These are phyloP conservation scores for Teunomyces stri DNA, from an alignment of 805 yeast species.

Conservation along the genomic window DNA sequence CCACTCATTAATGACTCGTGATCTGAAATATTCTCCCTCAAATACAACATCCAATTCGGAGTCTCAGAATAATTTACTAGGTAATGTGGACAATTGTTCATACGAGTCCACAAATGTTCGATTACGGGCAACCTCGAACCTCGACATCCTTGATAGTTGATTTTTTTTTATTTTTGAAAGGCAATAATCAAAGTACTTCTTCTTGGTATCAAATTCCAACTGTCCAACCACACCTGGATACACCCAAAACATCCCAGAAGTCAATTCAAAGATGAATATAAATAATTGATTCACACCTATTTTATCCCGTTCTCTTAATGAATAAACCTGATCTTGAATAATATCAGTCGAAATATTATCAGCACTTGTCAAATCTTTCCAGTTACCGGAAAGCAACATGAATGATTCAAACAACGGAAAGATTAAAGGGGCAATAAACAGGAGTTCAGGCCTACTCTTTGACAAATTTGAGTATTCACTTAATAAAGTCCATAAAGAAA, in stretches of 20 bases:
- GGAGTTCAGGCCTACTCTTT: constrained; percentile 53
- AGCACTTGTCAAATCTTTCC: no score
- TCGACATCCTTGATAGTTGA: constrained; percentile 53
- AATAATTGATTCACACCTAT: constrained; percentile 89
- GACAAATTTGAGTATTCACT: constrained; percentile 57
- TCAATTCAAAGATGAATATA: constrained; percentile 80
- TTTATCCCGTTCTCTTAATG: constrained; percentile 81
- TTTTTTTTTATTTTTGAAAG: constrained; percentile 47
- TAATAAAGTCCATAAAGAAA: constrained; percentile 83
- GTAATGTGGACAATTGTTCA: constrained; percentile 73
- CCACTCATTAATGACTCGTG: constrained; percentile 91
- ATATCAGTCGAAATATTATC: no score
- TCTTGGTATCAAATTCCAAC: constrained; percentile 90
- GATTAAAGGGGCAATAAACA: constrained; percentile 37
- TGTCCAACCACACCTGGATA: constrained; percentile 86
- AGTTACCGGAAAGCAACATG: no score
- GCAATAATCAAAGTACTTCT: constrained; percentile 69
- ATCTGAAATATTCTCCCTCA: constrained; percentile 96
- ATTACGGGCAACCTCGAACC: constrained; percentile 80
- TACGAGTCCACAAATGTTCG: constrained; percentile 91
- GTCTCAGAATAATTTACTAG: constrained; percentile 66
- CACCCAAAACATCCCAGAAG: constrained; percentile 96
- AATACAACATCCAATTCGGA: constrained; percentile 75
- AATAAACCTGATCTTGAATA: constrained; percentile 64
- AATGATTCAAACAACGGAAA: no score